These are phyloP conservation scores for Xylaria venustula DNA, from an alignment of 495 filamentous ascomycete species.

Conservation along the genomic window DNA sequence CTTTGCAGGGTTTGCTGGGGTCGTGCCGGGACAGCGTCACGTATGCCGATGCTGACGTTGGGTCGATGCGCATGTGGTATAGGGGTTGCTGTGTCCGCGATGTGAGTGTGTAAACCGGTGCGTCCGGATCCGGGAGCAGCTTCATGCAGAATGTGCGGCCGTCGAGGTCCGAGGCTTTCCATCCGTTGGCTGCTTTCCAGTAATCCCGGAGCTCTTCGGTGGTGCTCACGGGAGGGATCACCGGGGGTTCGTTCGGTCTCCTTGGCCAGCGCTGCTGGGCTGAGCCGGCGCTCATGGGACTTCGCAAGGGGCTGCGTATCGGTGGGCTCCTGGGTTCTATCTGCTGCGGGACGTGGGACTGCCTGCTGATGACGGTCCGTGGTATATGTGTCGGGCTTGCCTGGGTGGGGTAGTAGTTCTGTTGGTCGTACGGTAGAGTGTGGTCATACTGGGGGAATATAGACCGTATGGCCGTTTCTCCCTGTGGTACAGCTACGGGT, in stretches of 20 bases:
- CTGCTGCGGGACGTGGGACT: constrained; percentile 52
- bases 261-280: constrained; percentile 34
- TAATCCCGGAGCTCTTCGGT: constrained; percentile 51
- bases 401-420: constrained; percentile 66
- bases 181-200: constrained; percentile 58
- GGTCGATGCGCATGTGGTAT: constrained; percentile 52
- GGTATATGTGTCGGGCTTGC: constrained; percentile 54
- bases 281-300: constrained; percentile 28
- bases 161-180: constrained; percentile 49
- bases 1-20: constrained; percentile 49
- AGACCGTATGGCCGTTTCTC: constrained; percentile 41
- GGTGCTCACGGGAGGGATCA: constrained; percentile 44
- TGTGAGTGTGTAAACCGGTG: constrained; percentile 52
- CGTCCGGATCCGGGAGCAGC: constrained; percentile 45
- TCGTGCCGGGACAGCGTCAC: constrained; percentile 53
- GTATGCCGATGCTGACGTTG: constrained; percentile 53
- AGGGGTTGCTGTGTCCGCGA: constrained; percentile 47
- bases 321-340: constrained; percentile 24
- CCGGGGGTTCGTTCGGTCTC: constrained; percentile 40
- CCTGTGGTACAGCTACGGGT: constrained; percentile 29
- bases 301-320: constrained; percentile 30
- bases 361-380: constrained; percentile 53
- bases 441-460: constrained; percentile 86
- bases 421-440: constrained; percentile 62
- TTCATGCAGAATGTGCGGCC: constrained; percentile 52